These are phyloP conservation scores for Casuarina equisetifolia DNA, from an alignment of 306 rosid genomes.

Conservation along the genomic window DNA sequence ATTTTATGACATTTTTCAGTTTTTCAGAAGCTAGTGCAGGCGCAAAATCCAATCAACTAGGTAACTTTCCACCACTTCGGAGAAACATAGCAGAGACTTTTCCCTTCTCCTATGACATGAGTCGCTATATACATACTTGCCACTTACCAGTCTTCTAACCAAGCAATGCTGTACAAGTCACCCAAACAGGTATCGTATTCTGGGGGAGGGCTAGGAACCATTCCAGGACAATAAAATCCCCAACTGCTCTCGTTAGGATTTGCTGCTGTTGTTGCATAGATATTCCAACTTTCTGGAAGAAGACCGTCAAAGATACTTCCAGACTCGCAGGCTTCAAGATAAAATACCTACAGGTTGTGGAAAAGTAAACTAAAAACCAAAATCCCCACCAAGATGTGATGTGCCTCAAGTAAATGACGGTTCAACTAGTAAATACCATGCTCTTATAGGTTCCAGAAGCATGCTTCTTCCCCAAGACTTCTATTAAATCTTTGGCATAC, in stretches of 20 bases:
- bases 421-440: constrained; percentile 46
- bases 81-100: constrained; percentile 2
- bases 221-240: constrained; percentile 95
- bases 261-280: constrained; percentile 86
- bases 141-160: constrained; percentile 94
- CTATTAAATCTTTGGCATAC: constrained; percentile 62
- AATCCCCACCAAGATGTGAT: constrained; percentile 5
- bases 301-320: constrained; percentile 95
- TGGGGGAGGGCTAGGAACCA: constrained; percentile 73
- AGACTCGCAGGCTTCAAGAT: constrained; percentile 95
- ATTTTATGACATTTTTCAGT: background rate
- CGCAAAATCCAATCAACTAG: background rate
- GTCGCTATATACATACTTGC: background rate
- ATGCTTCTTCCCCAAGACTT: constrained; percentile 72
- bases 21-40: background rate
- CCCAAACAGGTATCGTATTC: constrained; percentile 88
- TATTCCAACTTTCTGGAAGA: constrained; percentile 77
- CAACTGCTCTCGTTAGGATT: constrained; percentile 92
- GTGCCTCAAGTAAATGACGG: constrained; percentile 17
- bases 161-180: constrained; percentile 88
- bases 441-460: constrained; percentile 78
- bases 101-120: constrained; percentile 8
- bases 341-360: constrained; percentile 65
- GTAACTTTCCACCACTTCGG: background rate
- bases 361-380: constrained; percentile 18